These are phyloP conservation scores for Didymella keratinophila DNA, from an alignment of 2,329 filamentous ascomycete genomes.

Conservation along the genomic window DNA sequence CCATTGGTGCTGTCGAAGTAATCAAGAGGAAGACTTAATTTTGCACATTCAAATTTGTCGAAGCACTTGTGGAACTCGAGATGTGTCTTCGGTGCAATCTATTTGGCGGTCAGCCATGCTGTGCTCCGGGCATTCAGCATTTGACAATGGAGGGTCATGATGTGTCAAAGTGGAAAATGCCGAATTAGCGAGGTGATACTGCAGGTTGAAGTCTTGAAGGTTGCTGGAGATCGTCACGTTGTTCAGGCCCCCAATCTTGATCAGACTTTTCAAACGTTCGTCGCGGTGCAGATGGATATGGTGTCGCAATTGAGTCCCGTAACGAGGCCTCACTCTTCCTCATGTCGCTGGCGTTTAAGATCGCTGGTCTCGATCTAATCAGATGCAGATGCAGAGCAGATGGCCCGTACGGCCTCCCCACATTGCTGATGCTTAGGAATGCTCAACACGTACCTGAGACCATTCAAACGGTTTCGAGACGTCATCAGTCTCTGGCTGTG, in stretches of 20 bases:
- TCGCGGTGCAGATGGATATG: neutral
- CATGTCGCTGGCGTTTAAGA: neutral
- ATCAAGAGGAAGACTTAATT: slow-evolving; percentile 47
- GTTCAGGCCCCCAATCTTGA: neutral
- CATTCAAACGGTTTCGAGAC: slow-evolving; percentile 28
- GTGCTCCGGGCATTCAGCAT: neutral
- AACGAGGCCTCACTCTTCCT: neutral
- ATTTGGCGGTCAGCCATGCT: slow-evolving; percentile 24
- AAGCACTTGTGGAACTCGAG: slow-evolving; percentile 46
- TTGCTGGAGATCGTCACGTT: neutral
- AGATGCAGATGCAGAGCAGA: slow-evolving; percentile 8
- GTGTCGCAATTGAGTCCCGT: neutral
- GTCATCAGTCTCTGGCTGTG: slow-evolving; percentile 3
- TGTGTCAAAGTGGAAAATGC: neutral
- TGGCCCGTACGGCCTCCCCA: neutral
- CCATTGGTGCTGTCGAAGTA: slow-evolving; percentile 51
- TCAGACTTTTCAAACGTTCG: neutral
- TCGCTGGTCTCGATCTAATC: slow-evolving; percentile 6
- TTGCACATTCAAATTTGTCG: slow-evolving; percentile 45
- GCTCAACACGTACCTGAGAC: slow-evolving; percentile 34
- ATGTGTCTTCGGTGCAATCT: slow-evolving; percentile 37
- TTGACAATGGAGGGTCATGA: neutral
- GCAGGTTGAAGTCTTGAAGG: neutral
- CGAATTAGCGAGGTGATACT: slow-evolving; percentile 3
- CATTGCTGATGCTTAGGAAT: slow-evolving; percentile 13